Evolutionary conservation across 768 basidiomycete species (phyloP).

Genomic region (Mycena galopus): DNA sequence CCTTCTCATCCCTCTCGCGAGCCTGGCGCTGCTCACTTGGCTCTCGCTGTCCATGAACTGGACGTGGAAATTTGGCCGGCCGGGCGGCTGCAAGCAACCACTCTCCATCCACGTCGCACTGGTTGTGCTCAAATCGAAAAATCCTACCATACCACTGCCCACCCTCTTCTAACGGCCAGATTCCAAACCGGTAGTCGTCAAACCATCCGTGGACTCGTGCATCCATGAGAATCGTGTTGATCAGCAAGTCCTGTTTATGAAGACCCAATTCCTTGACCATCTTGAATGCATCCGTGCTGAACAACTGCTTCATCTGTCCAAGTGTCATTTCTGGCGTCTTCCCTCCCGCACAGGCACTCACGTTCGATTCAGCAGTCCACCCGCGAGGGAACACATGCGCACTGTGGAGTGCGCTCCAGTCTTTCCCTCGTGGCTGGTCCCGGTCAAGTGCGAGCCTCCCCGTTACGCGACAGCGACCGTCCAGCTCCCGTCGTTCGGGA

Average conservation of each 20-base stretch:
- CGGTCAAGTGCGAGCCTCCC: neutral
- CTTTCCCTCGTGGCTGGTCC: neutral
- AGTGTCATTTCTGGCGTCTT: neutral
- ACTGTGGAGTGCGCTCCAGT: slow-evolving; percentile 1
- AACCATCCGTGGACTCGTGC: slow-evolving; percentile 2
- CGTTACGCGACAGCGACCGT: slow-evolving; percentile 3
- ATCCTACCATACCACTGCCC: slow-evolving; percentile 3
- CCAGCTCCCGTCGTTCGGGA: neutral
- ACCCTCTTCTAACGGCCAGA: neutral
- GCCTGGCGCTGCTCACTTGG: neutral
- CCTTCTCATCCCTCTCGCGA: neutral
- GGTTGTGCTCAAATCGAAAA: neutral
- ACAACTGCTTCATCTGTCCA: neutral
- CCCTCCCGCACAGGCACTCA: neutral
- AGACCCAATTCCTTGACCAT: neutral
- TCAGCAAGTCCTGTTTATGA: neutral
- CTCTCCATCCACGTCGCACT: neutral
- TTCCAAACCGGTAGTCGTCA: slow-evolving; percentile 10
- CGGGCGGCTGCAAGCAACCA: neutral
- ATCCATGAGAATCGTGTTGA: slow-evolving; percentile 14
- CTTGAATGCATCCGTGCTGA: neutral
- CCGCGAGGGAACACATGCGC: slow-evolving; percentile 1
- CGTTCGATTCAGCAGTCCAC: neutral
- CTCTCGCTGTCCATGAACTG: neutral
- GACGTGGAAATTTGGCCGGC: neutral